Percentiles rank a stretch among this genome's conserved stretches.
phyloP scores from a whole-genome alignment of 2,329 filamentous ascomycete genomes.

The Bipolaris cookei region DNA sequence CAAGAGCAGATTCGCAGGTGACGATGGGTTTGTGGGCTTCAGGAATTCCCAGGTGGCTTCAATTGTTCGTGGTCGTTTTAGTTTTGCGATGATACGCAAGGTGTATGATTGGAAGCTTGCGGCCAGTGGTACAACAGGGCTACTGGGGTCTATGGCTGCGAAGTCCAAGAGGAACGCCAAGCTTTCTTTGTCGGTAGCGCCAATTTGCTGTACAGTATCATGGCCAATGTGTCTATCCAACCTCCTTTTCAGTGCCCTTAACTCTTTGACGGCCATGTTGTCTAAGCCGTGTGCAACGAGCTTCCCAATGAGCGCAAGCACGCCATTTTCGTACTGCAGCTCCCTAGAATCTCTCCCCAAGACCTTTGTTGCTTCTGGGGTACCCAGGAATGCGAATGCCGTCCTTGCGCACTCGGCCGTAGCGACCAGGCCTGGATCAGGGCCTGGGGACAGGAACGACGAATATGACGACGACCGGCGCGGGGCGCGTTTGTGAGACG shows the following conservation, averaged over 20 bases:
- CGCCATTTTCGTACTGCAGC: conserved; percentile 74
- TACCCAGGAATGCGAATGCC: conserved; percentile 70
- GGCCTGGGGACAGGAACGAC: conserved; percentile 31
- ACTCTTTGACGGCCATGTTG: conserved; percentile 71
- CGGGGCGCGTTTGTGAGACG: conserved; percentile 50
- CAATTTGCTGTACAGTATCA: conserved; percentile 10
- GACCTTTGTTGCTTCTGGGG: conserved; percentile 59
- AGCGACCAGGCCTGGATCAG: conserved; percentile 54
- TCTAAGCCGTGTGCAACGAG: conserved; percentile 69
- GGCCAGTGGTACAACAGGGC: conserved; percentile 59
- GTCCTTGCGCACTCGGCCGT: conserved; percentile 72
- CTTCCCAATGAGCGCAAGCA: conserved; percentile 71
- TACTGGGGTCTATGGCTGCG: conserved; percentile 48
- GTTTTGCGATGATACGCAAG: conserved; percentile 66
- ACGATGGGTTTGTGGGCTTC: conserved; percentile 59
- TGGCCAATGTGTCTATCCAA: conserved; percentile 55
- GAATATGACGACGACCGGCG: conserved; percentile 50
- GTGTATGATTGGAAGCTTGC: conserved; percentile 69
- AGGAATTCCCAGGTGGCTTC: conserved; percentile 65
- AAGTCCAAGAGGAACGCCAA: conserved; percentile 70
- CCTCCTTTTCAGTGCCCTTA: conserved; percentile 69
- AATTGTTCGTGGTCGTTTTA: conserved; percentile 65
- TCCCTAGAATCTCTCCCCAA: conserved; percentile 63
- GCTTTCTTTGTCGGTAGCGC: conserved; percentile 51
- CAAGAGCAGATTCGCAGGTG: conserved; percentile 65